Conservation (phyloP, 495 filamentous ascomycete species). For the Chaetomium cochliodes region DNA sequence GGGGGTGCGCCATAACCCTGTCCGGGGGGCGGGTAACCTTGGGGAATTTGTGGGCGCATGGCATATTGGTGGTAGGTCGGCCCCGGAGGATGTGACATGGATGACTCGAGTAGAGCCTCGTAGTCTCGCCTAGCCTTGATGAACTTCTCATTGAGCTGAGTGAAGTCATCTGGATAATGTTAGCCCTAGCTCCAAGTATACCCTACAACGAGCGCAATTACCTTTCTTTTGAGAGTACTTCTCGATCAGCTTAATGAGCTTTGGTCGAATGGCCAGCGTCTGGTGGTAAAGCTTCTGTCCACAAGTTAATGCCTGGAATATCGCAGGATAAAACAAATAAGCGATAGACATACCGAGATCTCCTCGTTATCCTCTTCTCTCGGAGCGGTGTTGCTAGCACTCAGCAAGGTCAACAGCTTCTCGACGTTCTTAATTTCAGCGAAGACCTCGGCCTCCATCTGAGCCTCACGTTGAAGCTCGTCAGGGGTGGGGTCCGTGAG, state of each 20-base stretch:
- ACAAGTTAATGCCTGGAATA: conserved; percentile 15
- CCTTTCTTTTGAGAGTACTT: conserved; percentile 99
- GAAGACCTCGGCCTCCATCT: conserved; percentile 98
- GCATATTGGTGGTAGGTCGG: conserved; percentile 64
- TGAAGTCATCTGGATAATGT: conserved; percentile 79
- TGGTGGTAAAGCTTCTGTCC: conserved; percentile 80
- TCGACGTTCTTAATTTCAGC: conserved; percentile 98
- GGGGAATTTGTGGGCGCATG: conserved; percentile 60
- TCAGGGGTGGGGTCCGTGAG: conserved; percentile 90
- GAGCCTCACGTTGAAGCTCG: conserved; percentile 90
- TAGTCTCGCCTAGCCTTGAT: conserved; percentile 98
- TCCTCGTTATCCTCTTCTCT: conserved; percentile 88
- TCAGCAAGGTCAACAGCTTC: conserved; percentile 88
- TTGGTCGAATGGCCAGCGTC: conserved; percentile 89
- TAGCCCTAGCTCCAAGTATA: conserved; percentile 14
- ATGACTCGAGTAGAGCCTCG: conserved; percentile 89
- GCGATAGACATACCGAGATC: conserved; percentile 64
- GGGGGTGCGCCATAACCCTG: conserved; percentile 40
- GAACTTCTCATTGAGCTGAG: conserved; percentile 97
- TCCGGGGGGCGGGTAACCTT: conserved; percentile 54
- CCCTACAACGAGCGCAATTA: conserved; percentile 37
- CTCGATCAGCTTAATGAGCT: conserved; percentile 96
- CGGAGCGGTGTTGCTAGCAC: conserved; percentile 87
- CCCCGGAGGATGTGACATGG: conserved; percentile 85
- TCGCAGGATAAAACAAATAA: neutral